Evolutionary conservation across 352 stramenopile genomes (phyloP), one percentile per base, ranked within the genome.

Genomic region (Phytophthora syringae): DNA sequence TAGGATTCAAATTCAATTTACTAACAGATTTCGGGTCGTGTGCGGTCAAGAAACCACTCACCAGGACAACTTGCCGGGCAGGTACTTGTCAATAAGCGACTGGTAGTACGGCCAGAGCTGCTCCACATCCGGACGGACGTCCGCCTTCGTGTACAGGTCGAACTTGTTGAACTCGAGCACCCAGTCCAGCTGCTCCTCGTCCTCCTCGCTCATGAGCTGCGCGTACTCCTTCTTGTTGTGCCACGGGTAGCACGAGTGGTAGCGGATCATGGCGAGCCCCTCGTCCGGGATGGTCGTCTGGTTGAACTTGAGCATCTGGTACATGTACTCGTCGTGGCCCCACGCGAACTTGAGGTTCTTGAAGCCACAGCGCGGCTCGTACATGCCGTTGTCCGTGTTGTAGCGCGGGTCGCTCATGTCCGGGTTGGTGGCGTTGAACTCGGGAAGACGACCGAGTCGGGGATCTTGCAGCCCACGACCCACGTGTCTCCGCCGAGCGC

Each of bases 281-380:
- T 97, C 90, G 13, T 90, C 77, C 1, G 92, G 94, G 59, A 98
- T 93, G 3, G 80, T 86, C 7, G 70, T 84, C 52, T 93, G 66
- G 76, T 98, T 98, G 56, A 90, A 90, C 57, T 92, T 82, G 47
- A 98, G 84, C 90, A 98, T 98, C 60, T 93, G 81, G 72, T 97
- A 98, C 73, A 98, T 81, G 72, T 98, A 98, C 77, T 98, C 94
- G 70, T 94, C 93, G 63, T 98, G 93, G 49, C 93, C 93, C 82
- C 91, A 98, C 2, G 91, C 90, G 65, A 97, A 97, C 55, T 84
- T 86, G 50, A 98, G 74, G 62, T 97, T 93, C 55, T 91, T 80
- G 32, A 98, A 68, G 28, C 94, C 94, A 59, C 94, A 98, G 62
- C 95, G 63, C 10, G 83, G 79, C 69, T 92, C 67, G 64, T 98